Conservation (phyloP, 257 asterid species). For the Fraxinus pennsylvanica region DNA sequence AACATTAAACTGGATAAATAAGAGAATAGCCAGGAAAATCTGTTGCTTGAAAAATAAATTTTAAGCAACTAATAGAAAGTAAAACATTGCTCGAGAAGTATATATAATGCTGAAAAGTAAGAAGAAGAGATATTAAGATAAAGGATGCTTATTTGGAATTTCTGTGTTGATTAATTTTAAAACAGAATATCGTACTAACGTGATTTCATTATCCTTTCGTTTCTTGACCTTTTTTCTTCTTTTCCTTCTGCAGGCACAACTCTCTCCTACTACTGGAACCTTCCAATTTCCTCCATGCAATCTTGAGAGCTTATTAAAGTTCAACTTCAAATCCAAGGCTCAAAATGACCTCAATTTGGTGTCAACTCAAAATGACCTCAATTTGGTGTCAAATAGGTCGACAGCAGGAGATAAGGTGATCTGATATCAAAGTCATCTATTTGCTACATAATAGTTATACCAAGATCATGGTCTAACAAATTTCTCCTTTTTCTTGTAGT, state of each 20-base stretch:
- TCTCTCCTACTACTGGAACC: conserved; percentile 75
- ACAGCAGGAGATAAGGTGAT: conserved; percentile 31
- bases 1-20: no score
- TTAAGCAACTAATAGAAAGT: neutral
- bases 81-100: neutral
- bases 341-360: conserved; percentile 9
- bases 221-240: neutral
- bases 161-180: neutral
- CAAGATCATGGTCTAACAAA: neutral
- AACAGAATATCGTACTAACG: neutral
- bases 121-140: neutral
- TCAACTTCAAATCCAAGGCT: conserved; percentile 20
- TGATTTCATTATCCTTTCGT: neutral
- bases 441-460: neutral
- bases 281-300: conserved; percentile 36
- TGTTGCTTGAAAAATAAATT: neutral
- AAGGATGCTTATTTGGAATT: neutral
- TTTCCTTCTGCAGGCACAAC: conserved; percentile 34
- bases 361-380: conserved; percentile 21
- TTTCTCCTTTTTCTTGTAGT: neutral
- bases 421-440: neutral
- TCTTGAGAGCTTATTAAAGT: conserved; percentile 29
- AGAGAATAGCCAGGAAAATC: neutral
- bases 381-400: neutral
- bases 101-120: neutral